Base-by-base conservation (phyloP, 2,329 filamentous ascomycete genomes). In the Aspergillus quadrilineatus region DNA sequence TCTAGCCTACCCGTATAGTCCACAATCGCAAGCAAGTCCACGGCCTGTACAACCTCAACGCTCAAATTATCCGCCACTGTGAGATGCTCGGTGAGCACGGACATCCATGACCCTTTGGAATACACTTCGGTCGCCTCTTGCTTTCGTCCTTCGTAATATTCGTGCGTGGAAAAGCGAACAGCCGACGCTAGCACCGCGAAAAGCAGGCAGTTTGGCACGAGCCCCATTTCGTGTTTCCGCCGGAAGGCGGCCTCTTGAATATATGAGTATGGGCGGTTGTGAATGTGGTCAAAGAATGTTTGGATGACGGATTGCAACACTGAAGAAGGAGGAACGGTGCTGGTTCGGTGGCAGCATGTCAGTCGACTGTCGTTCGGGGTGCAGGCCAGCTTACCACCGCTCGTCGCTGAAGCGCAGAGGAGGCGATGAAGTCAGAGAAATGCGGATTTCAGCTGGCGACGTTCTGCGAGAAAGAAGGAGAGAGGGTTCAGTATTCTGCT, bases 211-310 rank as follows among this genome's bases (percentile, higher is more conserved):
- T 62, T 56, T 4, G 73, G 72, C 1, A 73, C 29, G 6, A 28
- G n/a, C 3, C 61, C 60, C 7, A 60, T 55, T 6, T 66, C 59
- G 1, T 73, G 55, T 26, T 61, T 61, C 15, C 63, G 60, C 4
- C 72, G 66, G 50, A 76, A 76, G 1, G 57, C 65, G 0, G 39
- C 44, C 50, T 75, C 72, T 29, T 74, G 71, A 55, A 76, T 74
- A 53, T 70, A 73, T 0, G 65, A 69, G 57, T 76, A 76, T 1
- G 73, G 73, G 32, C 75, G 71, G 36, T 73, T 74, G 32, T 76
- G 73, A 28, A 65, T 68, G 45, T 66, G 69, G 6, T 41, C 34
- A 50, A 76, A 76, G 50, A 70, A 76, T 4, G 65, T 66, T 30
- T 65, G 61, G 4, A 68, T 59, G 5, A 67, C 52, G 0, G 64